Conservation (phyloP, 345 rosid species). For the Physaria fendleri region DNA sequence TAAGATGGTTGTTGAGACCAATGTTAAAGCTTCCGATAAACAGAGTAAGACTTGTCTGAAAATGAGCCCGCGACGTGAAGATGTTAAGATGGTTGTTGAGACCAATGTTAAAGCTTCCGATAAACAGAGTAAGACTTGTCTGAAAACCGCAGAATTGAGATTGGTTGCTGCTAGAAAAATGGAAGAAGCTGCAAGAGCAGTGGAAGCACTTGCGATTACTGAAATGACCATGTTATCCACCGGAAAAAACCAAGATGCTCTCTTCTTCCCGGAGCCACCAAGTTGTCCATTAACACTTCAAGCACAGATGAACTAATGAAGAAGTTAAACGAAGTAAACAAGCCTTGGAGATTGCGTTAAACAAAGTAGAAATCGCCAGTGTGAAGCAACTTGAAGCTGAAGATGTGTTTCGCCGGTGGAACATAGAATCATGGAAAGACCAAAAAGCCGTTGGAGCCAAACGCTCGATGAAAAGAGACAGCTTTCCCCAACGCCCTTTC, state of each 20-base stretch:
- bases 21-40: conserved; percentile 27
- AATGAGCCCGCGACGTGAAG: conserved; percentile 17
- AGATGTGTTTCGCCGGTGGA: conserved; percentile 64
- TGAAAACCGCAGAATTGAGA: conserved; percentile 67
- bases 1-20: conserved; percentile 40
- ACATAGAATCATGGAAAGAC: conserved; percentile 41
- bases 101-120: conserved; percentile 26
- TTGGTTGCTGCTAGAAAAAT: conserved; percentile 79
- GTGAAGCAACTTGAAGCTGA: conserved; percentile 74
- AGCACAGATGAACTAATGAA: conserved; percentile 38
- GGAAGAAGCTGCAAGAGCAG: conserved; percentile 93
- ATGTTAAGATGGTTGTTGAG: conserved; percentile 42
- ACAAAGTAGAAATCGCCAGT: conserved; percentile 56
- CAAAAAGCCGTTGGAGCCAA: conserved; percentile 23
- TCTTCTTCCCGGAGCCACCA: conserved; percentile 43
- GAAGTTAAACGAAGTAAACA: conserved; percentile 65
- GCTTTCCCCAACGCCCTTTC: conserved; percentile 34
- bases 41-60: conserved; percentile 33
- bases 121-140: conserved; percentile 30
- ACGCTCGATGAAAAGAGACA: conserved; percentile 23
- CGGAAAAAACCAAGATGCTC: conserved; percentile 18
- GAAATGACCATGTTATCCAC: conserved; percentile 46
- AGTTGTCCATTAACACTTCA: conserved; percentile 34
- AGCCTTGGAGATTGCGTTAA: conserved; percentile 62
- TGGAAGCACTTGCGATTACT: conserved; percentile 74